phyloP scores from a whole-genome alignment of 768 basidiomycete species.

The Hortiboletus flavorubellus region DNA sequence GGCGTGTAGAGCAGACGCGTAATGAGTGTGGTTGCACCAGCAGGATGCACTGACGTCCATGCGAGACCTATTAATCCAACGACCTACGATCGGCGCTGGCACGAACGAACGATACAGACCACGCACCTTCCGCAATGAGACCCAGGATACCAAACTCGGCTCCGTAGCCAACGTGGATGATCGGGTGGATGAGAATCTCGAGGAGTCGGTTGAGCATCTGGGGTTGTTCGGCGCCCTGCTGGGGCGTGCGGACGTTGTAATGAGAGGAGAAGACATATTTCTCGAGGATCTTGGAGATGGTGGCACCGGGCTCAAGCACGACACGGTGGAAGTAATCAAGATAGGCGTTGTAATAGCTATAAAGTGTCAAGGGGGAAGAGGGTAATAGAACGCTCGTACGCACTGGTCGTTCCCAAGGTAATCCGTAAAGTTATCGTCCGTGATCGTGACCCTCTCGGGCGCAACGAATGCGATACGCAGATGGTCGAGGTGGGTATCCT shows the following conservation, averaged over 20 bases:
- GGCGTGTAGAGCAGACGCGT: conserved; percentile 31
- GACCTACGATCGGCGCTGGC: not conserved
- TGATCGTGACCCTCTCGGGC: conserved; percentile 23
- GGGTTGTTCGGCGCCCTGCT: conserved; percentile 37
- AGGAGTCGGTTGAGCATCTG: conserved; percentile 59
- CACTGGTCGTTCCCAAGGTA: conserved; percentile 32
- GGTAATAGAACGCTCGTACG: not conserved
- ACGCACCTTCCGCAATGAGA: conserved; percentile 58
- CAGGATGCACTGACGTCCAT: conserved; percentile 48
- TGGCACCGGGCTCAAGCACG: conserved; percentile 28
- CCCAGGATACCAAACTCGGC: conserved; percentile 63
- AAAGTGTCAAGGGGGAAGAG: not conserved
- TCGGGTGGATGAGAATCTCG: conserved; percentile 58
- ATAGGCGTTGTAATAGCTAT: conserved; percentile 33
- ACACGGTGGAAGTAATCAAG: conserved; percentile 30
- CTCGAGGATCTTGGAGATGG: conserved; percentile 45
- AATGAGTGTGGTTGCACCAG: conserved; percentile 35
- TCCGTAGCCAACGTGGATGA: conserved; percentile 65
- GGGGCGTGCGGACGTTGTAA: conserved; percentile 40
- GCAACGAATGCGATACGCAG: conserved; percentile 34
- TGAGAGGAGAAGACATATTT: conserved; percentile 56
- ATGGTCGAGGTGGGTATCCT: conserved; percentile 37
- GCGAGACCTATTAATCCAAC: conserved; percentile 49
- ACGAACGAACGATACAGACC: not conserved
- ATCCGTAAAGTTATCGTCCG: conserved; percentile 22